A percentile compares a stretch with the other conserved stretches of the same genome.
phyloP scores from a whole-genome alignment of 352 stramenopile species.

The Pythium phragmiticola region DNA sequence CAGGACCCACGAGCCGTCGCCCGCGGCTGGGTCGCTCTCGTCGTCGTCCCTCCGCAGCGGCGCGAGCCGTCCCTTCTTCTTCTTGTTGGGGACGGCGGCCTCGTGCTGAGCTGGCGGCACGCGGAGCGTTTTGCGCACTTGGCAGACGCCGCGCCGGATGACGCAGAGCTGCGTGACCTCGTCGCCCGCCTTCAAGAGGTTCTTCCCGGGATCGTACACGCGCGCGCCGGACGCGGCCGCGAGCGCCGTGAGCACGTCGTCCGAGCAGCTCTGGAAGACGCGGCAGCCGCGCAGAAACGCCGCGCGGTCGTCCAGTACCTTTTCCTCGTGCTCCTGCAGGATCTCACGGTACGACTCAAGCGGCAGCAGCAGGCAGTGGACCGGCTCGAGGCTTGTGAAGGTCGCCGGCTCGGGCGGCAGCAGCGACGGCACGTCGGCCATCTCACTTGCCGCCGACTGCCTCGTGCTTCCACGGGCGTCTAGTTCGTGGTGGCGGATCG shows the following conservation, averaged over 20 bases:
- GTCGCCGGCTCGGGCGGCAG: slow-evolving; percentile 37
- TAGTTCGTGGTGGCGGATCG: slow-evolving; percentile 11
- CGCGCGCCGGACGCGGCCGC: slow-evolving; percentile 47
- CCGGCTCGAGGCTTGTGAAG: slow-evolving; percentile 52
- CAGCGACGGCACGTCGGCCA: slow-evolving; percentile 1
- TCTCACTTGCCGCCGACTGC: not conserved
- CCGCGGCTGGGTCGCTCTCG: slow-evolving; percentile 21
- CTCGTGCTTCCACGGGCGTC: too few species aligned
- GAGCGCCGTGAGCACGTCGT: slow-evolving; percentile 48
- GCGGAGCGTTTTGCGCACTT: slow-evolving; percentile 59
- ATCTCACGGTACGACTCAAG: slow-evolving; percentile 48
- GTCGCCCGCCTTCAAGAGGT: slow-evolving; percentile 52
- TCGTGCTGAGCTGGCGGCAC: slow-evolving; percentile 18
- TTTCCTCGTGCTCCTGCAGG: slow-evolving; percentile 45
- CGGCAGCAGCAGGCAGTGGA: slow-evolving; percentile 55
- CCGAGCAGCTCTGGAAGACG: slow-evolving; percentile 58
- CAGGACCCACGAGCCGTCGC: slow-evolving; percentile 71
- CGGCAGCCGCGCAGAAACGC: slow-evolving; percentile 58
- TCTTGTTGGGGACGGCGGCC: not conserved
- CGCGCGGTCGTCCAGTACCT: slow-evolving; percentile 45
- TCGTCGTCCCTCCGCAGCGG: slow-evolving; percentile 8
- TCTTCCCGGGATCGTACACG: slow-evolving; percentile 51
- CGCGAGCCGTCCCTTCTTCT: not conserved
- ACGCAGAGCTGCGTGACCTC: slow-evolving; percentile 64
- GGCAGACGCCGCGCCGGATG: slow-evolving; percentile 68